Percentiles rank a stretch among this genome's conserved stretches.
phyloP scores from a whole-genome alignment of 1,284 basidiomycete species.

The Cryptococcus depauperatus region DNA sequence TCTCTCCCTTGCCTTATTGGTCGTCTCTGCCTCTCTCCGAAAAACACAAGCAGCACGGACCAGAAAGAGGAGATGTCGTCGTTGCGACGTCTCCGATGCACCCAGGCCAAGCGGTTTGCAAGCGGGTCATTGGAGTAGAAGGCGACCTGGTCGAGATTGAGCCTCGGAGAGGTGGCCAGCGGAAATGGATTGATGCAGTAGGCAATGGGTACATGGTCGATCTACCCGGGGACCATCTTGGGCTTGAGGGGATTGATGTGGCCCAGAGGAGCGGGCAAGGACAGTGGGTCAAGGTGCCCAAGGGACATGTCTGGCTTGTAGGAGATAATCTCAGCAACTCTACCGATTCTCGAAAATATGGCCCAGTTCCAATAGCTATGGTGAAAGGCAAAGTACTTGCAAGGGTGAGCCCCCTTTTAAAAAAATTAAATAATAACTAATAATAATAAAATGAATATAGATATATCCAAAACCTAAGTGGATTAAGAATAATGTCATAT shows the following conservation, averaged over 20 bases:
- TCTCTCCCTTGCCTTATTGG: slow-evolving; percentile 49
- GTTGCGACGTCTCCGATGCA: slow-evolving; percentile 67
- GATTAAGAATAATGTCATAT: slow-evolving; percentile 15
- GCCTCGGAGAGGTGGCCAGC: slow-evolving; percentile 43
- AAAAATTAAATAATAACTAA: no score
- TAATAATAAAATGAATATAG: slow-evolving; percentile 4
- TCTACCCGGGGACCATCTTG: slow-evolving; percentile 33
- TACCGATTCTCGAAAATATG: slow-evolving; percentile 81
- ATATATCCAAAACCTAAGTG: slow-evolving; percentile 17
- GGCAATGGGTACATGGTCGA: slow-evolving; percentile 15
- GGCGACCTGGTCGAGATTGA: slow-evolving; percentile 87
- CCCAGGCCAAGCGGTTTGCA: slow-evolving; percentile 68
- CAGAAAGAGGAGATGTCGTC: slow-evolving; percentile 72
- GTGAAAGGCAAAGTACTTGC: slow-evolving; percentile 69
- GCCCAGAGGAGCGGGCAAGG: slow-evolving; percentile 49
- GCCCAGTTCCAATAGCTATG: slow-evolving; percentile 79
- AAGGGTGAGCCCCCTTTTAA: slow-evolving; percentile 54
- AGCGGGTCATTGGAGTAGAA: slow-evolving; percentile 80
- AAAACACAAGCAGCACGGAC: slow-evolving; percentile 11
- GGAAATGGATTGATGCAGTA: slow-evolving; percentile 24
- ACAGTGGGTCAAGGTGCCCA: slow-evolving; percentile 66
- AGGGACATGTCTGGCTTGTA: slow-evolving; percentile 81
- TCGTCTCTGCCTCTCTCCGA: slow-evolving; percentile 17
- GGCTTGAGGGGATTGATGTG: slow-evolving; percentile 24
- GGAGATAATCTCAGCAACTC: slow-evolving; percentile 83